Evolutionary conservation across 2,329 filamentous ascomycete species (phyloP).

Genomic region (Xylaria multiplex): DNA sequence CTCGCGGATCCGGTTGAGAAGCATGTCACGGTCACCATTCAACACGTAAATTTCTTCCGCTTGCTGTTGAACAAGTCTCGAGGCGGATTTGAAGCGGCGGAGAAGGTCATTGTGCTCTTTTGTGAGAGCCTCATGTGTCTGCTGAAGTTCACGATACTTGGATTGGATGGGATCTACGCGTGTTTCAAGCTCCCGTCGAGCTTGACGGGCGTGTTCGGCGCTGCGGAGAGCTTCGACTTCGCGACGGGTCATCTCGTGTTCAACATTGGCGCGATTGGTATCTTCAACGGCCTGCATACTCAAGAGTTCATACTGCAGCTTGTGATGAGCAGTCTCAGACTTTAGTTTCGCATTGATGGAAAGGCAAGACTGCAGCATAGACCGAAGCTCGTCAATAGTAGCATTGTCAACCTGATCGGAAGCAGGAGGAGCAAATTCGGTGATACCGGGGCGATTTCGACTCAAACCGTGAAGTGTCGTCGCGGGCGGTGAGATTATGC

Average conservation of each 20-base stretch:
- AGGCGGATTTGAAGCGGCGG: constrained; percentile 75
- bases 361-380: constrained; percentile 64
- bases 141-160: constrained; percentile 71
- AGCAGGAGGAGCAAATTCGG: constrained; percentile 60
- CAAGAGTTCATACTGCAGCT: constrained; percentile 87
- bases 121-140: constrained; percentile 72
- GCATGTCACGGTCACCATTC: constrained; percentile 78
- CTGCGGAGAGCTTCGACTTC: constrained; percentile 86
- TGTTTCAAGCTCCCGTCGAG: constrained; percentile 62
- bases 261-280: constrained; percentile 85
- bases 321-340: constrained; percentile 88
- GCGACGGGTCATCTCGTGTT: constrained; percentile 88
- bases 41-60: constrained; percentile 77
- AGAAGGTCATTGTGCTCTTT: constrained; percentile 72
- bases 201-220: constrained; percentile 74
- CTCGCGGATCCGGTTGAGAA: constrained; percentile 86
- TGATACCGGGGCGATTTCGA: constrained; percentile 30
- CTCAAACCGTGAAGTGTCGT: constrained; percentile 50
- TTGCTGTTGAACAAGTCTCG: constrained; percentile 80
- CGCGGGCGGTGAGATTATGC: constrained; percentile 64
- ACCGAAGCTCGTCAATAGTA: constrained; percentile 64
- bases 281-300: constrained; percentile 86
- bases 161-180: constrained; percentile 63
- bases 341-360: constrained; percentile 71
- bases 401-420: constrained; percentile 63